Conservation (phyloP, 352 stramenopile species). For the Phytophthora crassamura region DNA sequence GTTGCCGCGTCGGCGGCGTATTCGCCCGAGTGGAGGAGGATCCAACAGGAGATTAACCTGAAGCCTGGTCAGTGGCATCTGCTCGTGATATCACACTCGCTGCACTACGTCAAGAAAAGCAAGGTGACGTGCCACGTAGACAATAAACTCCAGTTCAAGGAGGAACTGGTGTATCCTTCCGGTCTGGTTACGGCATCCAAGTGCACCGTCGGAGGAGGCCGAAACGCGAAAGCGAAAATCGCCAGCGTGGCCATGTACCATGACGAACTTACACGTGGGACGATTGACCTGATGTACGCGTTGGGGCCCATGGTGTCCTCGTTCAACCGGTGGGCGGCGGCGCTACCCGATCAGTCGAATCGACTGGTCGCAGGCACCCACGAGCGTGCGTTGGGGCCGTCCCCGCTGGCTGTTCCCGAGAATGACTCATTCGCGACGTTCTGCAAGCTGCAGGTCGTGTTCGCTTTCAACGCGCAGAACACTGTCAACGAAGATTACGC, state of each 20-base stretch:
- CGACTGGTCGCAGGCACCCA: conserved; percentile 59
- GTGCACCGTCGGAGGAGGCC: conserved; percentile 67
- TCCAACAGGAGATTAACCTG: conserved; percentile 55
- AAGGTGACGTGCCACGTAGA: conserved; percentile 82
- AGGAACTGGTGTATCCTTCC: conserved; percentile 83
- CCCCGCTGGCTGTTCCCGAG: conserved; percentile 48
- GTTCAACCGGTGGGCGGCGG: conserved; percentile 61
- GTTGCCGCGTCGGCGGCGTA: conserved; percentile 39
- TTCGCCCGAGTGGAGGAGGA: conserved; percentile 62
- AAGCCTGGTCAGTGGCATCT: conserved; percentile 68
- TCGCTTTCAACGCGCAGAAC: conserved; percentile 74
- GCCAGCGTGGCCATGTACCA: conserved; percentile 85
- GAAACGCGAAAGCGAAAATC: conserved; percentile 46
- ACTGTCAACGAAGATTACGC: conserved; percentile 63
- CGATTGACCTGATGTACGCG: conserved; percentile 65
- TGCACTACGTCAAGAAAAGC: conserved; percentile 90
- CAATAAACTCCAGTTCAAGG: conserved; percentile 61
- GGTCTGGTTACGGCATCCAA: conserved; percentile 78
- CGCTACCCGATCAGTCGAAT: conserved; percentile 30
- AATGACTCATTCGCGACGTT: conserved; percentile 47
- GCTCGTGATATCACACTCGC: conserved; percentile 74
- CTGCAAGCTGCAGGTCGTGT: conserved; percentile 76
- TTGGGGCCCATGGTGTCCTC: conserved; percentile 66
- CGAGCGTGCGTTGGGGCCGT: conserved; percentile 49
- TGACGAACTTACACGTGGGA: conserved; percentile 63